Evolutionary conservation across 441 rosid species (phyloP).

Genomic region (Adansonia rubrostipa): DNA sequence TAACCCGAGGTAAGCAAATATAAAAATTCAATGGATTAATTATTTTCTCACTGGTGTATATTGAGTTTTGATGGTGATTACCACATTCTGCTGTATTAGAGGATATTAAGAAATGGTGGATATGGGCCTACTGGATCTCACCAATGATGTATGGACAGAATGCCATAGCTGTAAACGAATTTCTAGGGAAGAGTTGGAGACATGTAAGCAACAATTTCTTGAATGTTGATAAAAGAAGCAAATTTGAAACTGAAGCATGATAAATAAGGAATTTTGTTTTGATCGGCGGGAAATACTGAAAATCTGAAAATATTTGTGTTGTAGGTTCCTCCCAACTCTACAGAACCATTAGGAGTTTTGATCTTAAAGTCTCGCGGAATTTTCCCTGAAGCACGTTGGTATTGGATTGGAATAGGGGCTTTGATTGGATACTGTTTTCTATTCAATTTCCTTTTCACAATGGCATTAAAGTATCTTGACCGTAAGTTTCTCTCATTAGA

Average conservation of each 20-base stretch:
- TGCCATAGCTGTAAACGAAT: conserved; percentile 62
- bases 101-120: conserved; percentile 65
- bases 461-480: background rate
- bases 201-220: conserved; percentile 41
- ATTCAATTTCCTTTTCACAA: background rate
- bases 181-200: conserved; percentile 60
- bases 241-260: background rate
- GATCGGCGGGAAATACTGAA: background rate
- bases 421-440: background rate
- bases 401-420: background rate
- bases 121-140: conserved; percentile 73
- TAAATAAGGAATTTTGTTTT: conserved; percentile 6
- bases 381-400: conserved; percentile 46
- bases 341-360: conserved; percentile 34
- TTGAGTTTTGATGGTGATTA: conserved; percentile 24
- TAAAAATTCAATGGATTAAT: background rate
- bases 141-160: conserved; percentile 71
- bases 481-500: background rate
- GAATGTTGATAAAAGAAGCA: background rate
- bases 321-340: background rate
- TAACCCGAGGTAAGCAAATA: conserved; percentile 48
- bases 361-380: conserved; percentile 47
- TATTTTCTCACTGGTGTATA: background rate
- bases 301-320: background rate
- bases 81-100: conserved; percentile 36